Base-by-base conservation (phyloP, 495 filamentous ascomycete genomes). In the Penicillium pancosmium region DNA sequence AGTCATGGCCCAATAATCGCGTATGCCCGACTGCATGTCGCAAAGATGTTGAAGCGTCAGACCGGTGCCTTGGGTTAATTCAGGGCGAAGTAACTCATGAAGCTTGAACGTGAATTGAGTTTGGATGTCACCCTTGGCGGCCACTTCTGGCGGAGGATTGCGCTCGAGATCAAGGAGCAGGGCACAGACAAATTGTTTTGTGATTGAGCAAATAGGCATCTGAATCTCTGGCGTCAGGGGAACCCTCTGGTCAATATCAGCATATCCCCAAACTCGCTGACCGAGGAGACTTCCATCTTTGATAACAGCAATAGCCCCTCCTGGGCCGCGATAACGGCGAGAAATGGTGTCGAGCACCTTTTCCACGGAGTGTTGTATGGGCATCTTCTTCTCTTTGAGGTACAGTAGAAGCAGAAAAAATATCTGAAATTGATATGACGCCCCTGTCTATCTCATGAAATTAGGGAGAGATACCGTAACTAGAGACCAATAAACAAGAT, bases 1-100 rank as follows among this genome's bases (percentile, higher is more conserved):
- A 3, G 72, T 72, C 70, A 75, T 67, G 5, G 69, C 69, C 69
- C 71, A 75, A 34, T 75, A 75, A 41, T 75, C 72, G 5, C 72
- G 68, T 21, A 75, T 46, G 6, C 72, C 72, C 0, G 72, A 73
- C 36, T 75, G 72, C 54, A 68, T 75, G 54, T 70, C 54, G 31
- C 57, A 65, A 10, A 75, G 56, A 35, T 70, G 60, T 1, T 72
- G 46, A 7, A 75, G 50, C 3, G 63, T 70, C 50, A 71, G 44
- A 2, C 54, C 61, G 15, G 21, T 63, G 13, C 56, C 56, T 33
- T 57, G 1, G 13, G 54, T 56, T 13, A 70, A 36, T 19, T 68
- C 61, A 4, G 67, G 61, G 7, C 23, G 56, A 10, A 71, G 52
- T 12, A 73, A 16, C 36, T 68, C 57, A n/a, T 44, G 13, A 8